Conservation (phyloP, 73 alveolate genomes). For the Stentor coeruleus region DNA sequence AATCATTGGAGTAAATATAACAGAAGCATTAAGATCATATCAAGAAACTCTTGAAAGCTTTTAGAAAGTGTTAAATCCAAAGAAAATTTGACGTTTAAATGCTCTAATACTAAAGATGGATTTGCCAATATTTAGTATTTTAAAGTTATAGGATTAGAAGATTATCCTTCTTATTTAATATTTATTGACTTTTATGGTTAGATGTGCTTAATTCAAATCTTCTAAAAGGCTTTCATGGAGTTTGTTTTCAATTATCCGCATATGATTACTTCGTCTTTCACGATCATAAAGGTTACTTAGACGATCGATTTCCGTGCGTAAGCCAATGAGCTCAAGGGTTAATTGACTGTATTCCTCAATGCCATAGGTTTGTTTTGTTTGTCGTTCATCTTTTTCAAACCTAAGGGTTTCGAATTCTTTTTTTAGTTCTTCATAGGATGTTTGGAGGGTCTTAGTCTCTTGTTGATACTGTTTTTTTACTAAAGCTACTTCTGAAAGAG, state of each 20-base stretch:
- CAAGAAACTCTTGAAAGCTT: neutral
- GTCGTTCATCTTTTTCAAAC: neutral
- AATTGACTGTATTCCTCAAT: neutral
- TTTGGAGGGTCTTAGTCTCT: neutral
- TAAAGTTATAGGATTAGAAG: neutral
- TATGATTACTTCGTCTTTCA: neutral
- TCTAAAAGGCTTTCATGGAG: neutral
- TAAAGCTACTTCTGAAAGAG: neutral
- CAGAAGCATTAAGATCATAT: neutral
- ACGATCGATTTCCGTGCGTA: neutral
- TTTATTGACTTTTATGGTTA: no score
- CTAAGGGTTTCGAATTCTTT: neutral
- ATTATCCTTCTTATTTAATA: neutral
- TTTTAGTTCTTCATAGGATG: neutral
- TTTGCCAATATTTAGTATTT: neutral
- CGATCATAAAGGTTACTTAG: neutral
- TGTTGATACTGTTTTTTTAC: neutral
- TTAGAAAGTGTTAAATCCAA: neutral
- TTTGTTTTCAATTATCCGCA: neutral
- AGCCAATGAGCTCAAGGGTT: neutral
- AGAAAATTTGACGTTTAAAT: neutral
- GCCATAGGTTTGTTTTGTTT: neutral
- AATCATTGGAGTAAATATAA: neutral
- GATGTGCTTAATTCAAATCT: neutral
- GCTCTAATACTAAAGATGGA: neutral